Conservation (phyloP, 23 red algal species). For the Gracilariopsis chorda region DNA sequence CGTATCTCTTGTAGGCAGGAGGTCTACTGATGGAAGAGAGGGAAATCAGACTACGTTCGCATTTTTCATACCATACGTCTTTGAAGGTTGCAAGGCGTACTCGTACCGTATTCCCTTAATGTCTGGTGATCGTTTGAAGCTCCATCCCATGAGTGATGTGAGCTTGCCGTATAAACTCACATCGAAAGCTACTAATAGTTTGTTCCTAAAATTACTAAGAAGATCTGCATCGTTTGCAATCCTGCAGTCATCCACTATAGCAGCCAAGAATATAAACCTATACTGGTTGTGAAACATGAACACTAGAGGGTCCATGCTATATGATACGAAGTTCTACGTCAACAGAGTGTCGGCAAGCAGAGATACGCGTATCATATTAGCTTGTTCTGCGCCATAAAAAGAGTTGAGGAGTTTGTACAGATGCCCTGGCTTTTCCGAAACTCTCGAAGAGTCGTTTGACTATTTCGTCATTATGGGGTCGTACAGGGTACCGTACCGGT, state of each 20-base stretch:
- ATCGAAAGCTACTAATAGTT: neutral
- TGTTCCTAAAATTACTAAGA: neutral
- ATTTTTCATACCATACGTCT: neutral
- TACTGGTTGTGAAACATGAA: neutral
- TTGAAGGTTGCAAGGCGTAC: neutral
- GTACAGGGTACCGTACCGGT: slow-evolving; percentile 3
- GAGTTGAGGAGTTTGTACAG: neutral
- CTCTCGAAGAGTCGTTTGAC: neutral
- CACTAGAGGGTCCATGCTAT: neutral
- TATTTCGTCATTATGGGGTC: neutral
- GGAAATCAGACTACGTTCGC: neutral
- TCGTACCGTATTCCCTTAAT: neutral
- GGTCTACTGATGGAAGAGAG: neutral
- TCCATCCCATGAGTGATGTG: neutral
- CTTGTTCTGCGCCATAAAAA: neutral
- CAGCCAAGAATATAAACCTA: neutral
- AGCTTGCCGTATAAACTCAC: neutral
- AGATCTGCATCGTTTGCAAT: neutral
- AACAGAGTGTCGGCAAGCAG: neutral
- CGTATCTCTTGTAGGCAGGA: neutral
- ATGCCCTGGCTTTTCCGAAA: neutral
- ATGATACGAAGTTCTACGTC: neutral
- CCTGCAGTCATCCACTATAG: neutral
- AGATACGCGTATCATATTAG: neutral
- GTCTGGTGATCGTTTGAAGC: neutral